Conservation (phyloP, 129 eudicot genomes). For the Flaveria linearis region DNA sequence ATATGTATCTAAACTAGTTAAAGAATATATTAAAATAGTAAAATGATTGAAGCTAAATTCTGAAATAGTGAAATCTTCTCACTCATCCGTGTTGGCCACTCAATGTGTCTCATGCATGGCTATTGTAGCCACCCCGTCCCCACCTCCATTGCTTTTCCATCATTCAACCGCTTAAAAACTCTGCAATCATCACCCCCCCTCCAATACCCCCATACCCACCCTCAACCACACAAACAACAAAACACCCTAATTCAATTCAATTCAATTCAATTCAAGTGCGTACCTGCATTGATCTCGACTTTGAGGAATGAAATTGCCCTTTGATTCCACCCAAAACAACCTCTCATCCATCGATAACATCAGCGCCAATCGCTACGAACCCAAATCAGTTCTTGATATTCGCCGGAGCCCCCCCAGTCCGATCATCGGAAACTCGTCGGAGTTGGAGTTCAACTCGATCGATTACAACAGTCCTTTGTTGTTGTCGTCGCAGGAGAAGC, state of each 20-base stretch:
- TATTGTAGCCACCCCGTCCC: constrained; percentile 31
- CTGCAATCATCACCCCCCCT: constrained; percentile 47
- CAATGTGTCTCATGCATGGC: constrained; percentile 20
- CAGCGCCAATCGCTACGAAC: constrained; percentile 57
- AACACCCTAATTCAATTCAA: background rate
- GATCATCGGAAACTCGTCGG: constrained; percentile 30
- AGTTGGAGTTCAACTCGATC: constrained; percentile 24
- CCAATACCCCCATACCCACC: constrained; percentile 29
- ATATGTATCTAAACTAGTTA: too few species aligned
- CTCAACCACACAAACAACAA: background rate
- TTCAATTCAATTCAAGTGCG: background rate
- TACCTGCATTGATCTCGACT: constrained; percentile 7
- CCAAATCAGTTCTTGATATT: constrained; percentile 85
- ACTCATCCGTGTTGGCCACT: constrained; percentile 32
- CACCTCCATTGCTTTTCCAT: constrained; percentile 31
- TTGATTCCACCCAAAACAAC: constrained; percentile 45
- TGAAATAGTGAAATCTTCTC: background rate
- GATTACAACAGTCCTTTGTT: constrained; percentile 1
- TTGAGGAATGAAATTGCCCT: constrained; percentile 80
- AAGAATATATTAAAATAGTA: too few species aligned
- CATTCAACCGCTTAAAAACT: constrained; percentile 44
- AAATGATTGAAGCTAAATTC: too few species aligned
- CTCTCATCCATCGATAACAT: constrained; percentile 16
- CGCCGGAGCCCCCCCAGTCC: constrained; percentile 75
- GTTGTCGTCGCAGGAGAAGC: background rate